Base-by-base conservation (phyloP, 1,139 yeast species). In the Saccharomycopsis phalli region DNA sequence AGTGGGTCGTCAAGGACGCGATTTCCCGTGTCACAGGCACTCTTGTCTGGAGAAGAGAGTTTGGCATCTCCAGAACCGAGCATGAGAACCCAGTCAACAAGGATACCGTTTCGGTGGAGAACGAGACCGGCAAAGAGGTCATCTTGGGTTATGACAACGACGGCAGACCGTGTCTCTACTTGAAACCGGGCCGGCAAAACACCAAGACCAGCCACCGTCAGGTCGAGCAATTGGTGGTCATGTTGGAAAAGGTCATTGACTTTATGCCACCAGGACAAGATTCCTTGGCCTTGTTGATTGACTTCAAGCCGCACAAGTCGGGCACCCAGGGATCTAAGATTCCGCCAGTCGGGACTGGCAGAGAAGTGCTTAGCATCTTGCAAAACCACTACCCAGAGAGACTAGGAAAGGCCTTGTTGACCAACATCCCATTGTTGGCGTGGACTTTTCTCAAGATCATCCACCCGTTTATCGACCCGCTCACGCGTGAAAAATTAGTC, bases 371-470 rank as follows among this genome's bases (percentile, higher is more conserved):
- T 47, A 82, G 79, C 57, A 84, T 87, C 51, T 66, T 88, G 51
- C 96, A 91, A 62, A 87, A 94, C 16, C 97, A 91, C 58, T 91
- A 91, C 57, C 97, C 97, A 1, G 98, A 91, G 60, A 71, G 97
- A 53, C 68, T 91, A 49, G 98, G 98, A 20, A 78, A 78, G 55
- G 96, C 96, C 0, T 66, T 88, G 39, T 69, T 91, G 49, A 84
- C 94, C 33, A 88, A 91, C 57, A 84, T 91, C 49, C 97, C 97
- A 10, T 82, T 94, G 79, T 63, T 87, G 39, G 97, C 88, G 2
- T 80, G 93, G 74, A 78, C 94, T 2, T 91, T 91, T 56, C 67
- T 91, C 56, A 87, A 83, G 61, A 65, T 88, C 48, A 88, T 88
- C 44, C 83, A 84, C 49, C 97, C 97, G 1, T 91, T 91, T 55